A percentile compares a stretch with the other conserved stretches of the same genome.
phyloP scores from a whole-genome alignment of 345 rosid genomes.

The Salix purpurea region DNA sequence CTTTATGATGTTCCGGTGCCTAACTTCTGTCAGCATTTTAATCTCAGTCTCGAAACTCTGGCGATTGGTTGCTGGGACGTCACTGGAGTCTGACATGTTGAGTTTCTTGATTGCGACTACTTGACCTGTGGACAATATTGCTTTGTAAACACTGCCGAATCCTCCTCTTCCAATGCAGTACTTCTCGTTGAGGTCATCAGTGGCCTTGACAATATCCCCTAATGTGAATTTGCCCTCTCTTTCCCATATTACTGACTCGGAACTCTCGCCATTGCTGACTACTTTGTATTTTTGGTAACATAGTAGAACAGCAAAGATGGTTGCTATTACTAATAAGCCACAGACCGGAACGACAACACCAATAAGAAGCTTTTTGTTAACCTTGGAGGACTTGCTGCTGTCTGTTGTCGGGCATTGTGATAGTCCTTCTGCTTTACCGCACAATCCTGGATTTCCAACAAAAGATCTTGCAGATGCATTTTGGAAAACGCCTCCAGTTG shows the following conservation, averaged over 20 bases:
- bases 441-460: constrained; percentile 52
- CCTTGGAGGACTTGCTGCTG: constrained; percentile 18
- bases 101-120: constrained; percentile 55
- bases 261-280: background rate
- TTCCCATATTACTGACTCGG: constrained; percentile 47
- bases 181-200: constrained; percentile 41
- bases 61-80: constrained; percentile 32
- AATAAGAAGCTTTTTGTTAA: constrained; percentile 28
- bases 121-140: constrained; percentile 39
- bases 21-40: constrained; percentile 40
- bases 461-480: constrained; percentile 38
- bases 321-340: constrained; percentile 21
- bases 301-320: constrained; percentile 9
- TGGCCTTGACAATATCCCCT: constrained; percentile 52
- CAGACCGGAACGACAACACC: constrained; percentile 42
- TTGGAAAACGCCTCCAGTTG: constrained; percentile 37
- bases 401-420: constrained; percentile 25
- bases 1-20: constrained; percentile 65
- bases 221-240: constrained; percentile 56
- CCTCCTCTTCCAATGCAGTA: constrained; percentile 66
- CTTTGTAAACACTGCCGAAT: constrained; percentile 59
- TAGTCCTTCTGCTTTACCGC: constrained; percentile 47
- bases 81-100: constrained; percentile 31
- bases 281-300: constrained; percentile 10
- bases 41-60: constrained; percentile 59